phyloP scores from a whole-genome alignment of 768 basidiomycete genomes.

The Lactarius indigo region DNA sequence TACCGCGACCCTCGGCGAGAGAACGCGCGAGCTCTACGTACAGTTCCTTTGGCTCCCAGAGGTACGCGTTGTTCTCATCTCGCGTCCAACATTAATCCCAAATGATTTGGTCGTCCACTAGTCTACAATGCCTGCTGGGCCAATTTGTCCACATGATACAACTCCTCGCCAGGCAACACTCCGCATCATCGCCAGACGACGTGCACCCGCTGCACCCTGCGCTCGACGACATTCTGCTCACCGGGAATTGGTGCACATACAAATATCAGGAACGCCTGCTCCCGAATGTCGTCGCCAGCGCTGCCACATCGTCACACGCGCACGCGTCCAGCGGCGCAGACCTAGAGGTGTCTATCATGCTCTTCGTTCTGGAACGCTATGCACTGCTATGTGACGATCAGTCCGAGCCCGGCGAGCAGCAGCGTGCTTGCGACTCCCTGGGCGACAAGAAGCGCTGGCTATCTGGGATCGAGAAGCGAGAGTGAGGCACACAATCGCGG shows the following conservation, averaged over 20 bases:
- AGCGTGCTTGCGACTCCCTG: constrained; percentile 23
- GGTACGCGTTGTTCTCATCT: constrained; percentile 1
- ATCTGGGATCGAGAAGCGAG: constrained; percentile 31
- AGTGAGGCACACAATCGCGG: constrained; percentile 37
- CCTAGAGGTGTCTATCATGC: constrained; percentile 32
- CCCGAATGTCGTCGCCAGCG: constrained; percentile 20
- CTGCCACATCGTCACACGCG: not conserved
- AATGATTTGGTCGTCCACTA: constrained; percentile 28
- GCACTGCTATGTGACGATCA: constrained; percentile 20
- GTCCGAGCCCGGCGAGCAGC: constrained; percentile 7
- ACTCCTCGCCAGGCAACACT: constrained; percentile 44
- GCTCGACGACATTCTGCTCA: constrained; percentile 62
- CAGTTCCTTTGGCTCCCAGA: constrained; percentile 25
- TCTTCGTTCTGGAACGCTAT: constrained; percentile 15
- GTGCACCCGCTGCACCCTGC: constrained; percentile 54
- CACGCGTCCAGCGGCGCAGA: constrained; percentile 10
- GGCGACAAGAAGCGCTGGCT: constrained; percentile 37
- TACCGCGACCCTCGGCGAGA: constrained; percentile 13
- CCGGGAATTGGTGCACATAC: constrained; percentile 75
- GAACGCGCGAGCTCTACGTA: constrained; percentile 21
- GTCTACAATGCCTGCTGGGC: constrained; percentile 69
- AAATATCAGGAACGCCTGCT: constrained; percentile 51
- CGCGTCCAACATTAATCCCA: no score
- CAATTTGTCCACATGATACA: constrained; percentile 53
- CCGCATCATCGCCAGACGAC: constrained; percentile 30